These are phyloP conservation scores for Didymella pinodella DNA, from an alignment of 2,329 filamentous ascomycete species.

Conservation along the genomic window DNA sequence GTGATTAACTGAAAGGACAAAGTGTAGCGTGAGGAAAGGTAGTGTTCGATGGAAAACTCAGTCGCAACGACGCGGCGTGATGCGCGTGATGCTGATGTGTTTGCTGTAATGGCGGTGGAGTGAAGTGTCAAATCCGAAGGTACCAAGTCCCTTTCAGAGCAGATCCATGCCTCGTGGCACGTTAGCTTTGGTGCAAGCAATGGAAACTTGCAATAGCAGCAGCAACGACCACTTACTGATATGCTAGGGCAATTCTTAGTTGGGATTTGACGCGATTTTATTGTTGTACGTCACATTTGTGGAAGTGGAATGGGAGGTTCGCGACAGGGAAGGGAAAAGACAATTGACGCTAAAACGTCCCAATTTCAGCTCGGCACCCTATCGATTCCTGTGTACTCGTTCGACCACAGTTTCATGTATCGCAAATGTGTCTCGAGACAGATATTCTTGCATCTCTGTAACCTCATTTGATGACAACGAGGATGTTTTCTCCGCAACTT, in stretches of 20 bases:
- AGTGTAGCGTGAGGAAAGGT: slow-evolving; percentile 16
- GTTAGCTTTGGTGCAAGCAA: slow-evolving; percentile 35
- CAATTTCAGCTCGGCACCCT: slow-evolving; percentile 51
- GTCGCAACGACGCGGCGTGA: slow-evolving; percentile 28
- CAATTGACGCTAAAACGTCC: slow-evolving; percentile 42
- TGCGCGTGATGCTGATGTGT: slow-evolving; percentile 32
- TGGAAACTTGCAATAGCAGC: slow-evolving; percentile 20
- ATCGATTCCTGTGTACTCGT: slow-evolving; percentile 38
- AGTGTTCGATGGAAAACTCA: slow-evolving; percentile 16
- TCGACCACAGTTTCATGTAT: slow-evolving; percentile 29
- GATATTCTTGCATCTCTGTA: background rate
- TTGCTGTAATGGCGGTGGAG: slow-evolving; percentile 38
- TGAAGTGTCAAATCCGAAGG: slow-evolving; percentile 41
- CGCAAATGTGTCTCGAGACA: slow-evolving; percentile 4
- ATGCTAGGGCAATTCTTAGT: slow-evolving; percentile 21
- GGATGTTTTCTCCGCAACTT: background rate
- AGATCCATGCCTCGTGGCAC: slow-evolving; percentile 48
- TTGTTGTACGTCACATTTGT: slow-evolving; percentile 34
- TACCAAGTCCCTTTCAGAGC: slow-evolving; percentile 42
- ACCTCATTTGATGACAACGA: background rate
- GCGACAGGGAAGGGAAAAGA: slow-evolving; percentile 38
- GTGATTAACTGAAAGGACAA: slow-evolving; percentile 17
- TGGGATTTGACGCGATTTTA: slow-evolving; percentile 17
- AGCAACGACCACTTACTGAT: slow-evolving; percentile 27
- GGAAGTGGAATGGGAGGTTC: slow-evolving; percentile 42